Conservation (phyloP, 139 green algal genomes). For the Chlorella sp. region DNA sequence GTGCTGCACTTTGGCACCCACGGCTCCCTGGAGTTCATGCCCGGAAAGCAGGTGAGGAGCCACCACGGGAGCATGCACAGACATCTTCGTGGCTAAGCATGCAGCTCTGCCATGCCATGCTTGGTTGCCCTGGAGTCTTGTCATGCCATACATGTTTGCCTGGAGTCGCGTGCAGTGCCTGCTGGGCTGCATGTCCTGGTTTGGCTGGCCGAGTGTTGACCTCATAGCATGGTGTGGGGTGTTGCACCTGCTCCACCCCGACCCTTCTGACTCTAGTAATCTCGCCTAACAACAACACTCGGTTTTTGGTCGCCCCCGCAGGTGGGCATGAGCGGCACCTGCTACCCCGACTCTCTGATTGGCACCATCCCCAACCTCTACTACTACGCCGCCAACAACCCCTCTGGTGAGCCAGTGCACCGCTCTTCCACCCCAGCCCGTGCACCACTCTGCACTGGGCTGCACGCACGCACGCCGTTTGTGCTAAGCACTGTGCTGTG, state of each 20-base stretch:
- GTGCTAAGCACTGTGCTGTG: too few species aligned
- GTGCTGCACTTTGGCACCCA: conserved; percentile 99
- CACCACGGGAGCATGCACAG: background rate
- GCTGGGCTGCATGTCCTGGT: too few species aligned
- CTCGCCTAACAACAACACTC: background rate
- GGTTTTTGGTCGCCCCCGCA: background rate
- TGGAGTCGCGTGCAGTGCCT: too few species aligned
- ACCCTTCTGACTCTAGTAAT: background rate
- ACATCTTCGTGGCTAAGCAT: too few species aligned
- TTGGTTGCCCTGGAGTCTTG: background rate
- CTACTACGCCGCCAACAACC: conserved; percentile 99
- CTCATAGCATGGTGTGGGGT: too few species aligned
- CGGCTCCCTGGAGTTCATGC: conserved; percentile 99
- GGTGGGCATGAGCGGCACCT: conserved; percentile 96
- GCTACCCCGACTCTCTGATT: conserved; percentile 99
- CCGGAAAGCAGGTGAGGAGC: conserved; percentile 86
- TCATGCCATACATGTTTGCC: too few species aligned
- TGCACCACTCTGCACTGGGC: too few species aligned
- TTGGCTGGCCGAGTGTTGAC: too few species aligned
- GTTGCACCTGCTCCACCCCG: too few species aligned
- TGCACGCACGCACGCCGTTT: too few species aligned
- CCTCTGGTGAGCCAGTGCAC: conserved; percentile 71
- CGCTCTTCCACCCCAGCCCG: too few species aligned
- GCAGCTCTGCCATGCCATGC: background rate
- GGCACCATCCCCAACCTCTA: conserved; percentile 98